Evolutionary conservation across 495 filamentous ascomycete genomes (phyloP).

Genomic region (Neurospora sp.): DNA sequence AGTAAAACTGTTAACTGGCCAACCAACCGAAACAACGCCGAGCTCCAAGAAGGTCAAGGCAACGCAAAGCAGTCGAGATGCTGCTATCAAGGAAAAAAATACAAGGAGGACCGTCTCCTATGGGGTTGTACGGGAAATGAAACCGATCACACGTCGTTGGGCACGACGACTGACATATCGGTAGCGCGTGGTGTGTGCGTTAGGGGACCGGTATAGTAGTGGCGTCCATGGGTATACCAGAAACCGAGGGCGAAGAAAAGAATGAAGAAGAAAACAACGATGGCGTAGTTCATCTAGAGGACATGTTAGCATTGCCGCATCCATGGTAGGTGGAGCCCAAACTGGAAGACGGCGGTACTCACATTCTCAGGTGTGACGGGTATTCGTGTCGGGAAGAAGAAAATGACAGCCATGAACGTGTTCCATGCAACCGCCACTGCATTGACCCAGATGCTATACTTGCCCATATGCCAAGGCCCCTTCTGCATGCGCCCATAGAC

Average conservation of each 20-base stretch:
- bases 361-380: slow-evolving; percentile 40
- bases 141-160: not conserved
- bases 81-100: not conserved
- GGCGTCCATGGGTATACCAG: slow-evolving; percentile 40
- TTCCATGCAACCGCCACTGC: slow-evolving; percentile 49
- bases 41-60: not conserved
- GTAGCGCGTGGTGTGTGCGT: slow-evolving; percentile 1
- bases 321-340: not conserved
- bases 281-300: slow-evolving; percentile 33
- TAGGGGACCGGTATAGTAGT: slow-evolving; percentile 44
- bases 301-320: not conserved
- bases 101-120: not conserved
- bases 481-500: slow-evolving; percentile 45
- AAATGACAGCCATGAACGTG: slow-evolving; percentile 49
- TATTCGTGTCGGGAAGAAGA: slow-evolving; percentile 46
- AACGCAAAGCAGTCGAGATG: not conserved
- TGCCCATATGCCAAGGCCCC: slow-evolving; percentile 53
- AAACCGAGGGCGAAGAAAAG: slow-evolving; percentile 33
- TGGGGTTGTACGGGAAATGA: not conserved
- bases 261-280: slow-evolving; percentile 39
- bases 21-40: not conserved
- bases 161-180: not conserved
- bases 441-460: slow-evolving; percentile 36
- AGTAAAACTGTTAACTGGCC: not conserved
- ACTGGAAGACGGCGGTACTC: slow-evolving; percentile 5